Conservation (phyloP, 1,139 yeast species). For the Pichia sp. region DNA sequence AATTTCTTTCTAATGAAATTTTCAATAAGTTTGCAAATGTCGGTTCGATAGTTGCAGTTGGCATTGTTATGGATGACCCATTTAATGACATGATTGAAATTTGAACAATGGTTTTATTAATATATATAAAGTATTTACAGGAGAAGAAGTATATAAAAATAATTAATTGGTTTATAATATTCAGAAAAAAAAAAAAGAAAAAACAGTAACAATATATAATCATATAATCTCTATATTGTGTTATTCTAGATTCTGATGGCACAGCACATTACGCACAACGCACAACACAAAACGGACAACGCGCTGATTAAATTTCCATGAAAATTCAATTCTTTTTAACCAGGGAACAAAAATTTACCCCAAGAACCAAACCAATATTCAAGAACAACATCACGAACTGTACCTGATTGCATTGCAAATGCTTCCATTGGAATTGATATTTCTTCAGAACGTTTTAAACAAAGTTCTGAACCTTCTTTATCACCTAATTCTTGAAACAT, state of each 20-base stretch:
- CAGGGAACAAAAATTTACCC: constrained; percentile 31
- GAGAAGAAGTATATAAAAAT: not conserved
- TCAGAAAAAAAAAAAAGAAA: no score
- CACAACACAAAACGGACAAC: not conserved
- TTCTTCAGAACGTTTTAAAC: constrained; percentile 22
- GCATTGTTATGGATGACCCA: constrained; percentile 15
- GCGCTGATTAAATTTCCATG: constrained; percentile 3
- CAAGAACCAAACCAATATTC: constrained; percentile 29
- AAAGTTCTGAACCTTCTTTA: constrained; percentile 28
- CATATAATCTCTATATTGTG: no score
- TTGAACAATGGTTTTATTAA: no score
- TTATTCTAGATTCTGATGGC: no score
- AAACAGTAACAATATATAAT: no score
- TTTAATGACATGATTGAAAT: not conserved
- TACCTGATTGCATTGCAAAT: constrained; percentile 18
- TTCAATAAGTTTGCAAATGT: constrained; percentile 21
- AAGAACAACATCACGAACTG: constrained; percentile 28
- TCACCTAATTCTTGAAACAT: constrained; percentile 37
- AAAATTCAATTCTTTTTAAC: constrained; percentile 5
- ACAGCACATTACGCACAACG: no score
- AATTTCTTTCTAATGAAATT: constrained; percentile 19
- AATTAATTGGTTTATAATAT: constrained; percentile 6
- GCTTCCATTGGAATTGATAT: constrained; percentile 29
- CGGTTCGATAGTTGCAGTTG: constrained; percentile 18
- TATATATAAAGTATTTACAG: constrained; percentile 1